Evolutionary conservation across 2,329 filamentous ascomycete genomes (phyloP).

Genomic region (Calycina marina): DNA sequence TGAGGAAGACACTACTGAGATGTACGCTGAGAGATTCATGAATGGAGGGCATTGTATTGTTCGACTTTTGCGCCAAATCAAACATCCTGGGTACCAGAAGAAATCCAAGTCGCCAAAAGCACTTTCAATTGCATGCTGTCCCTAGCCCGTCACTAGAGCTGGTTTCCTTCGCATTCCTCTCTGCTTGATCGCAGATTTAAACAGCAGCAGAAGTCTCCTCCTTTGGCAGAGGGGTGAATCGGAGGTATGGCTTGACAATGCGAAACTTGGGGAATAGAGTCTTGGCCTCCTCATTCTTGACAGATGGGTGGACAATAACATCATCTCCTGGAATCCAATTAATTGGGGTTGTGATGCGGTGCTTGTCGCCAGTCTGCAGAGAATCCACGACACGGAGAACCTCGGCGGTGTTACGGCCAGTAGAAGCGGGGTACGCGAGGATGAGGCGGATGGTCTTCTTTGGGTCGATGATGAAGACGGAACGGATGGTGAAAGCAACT

Average conservation of each 20-base stretch:
- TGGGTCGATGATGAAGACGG: slow-evolving; percentile 89
- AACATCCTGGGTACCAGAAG: too few species aligned
- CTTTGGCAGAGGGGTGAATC: slow-evolving; percentile 54
- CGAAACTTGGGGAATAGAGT: slow-evolving; percentile 70
- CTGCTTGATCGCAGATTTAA: slow-evolving; percentile 1
- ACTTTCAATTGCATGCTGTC: too few species aligned
- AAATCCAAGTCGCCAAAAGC: too few species aligned
- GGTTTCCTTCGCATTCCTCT: too few species aligned
- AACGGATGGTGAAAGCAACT: slow-evolving; percentile 86
- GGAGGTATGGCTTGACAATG: slow-evolving; percentile 57
- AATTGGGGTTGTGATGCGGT: slow-evolving; percentile 77
- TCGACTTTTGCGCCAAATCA: too few species aligned
- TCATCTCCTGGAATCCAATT: slow-evolving; percentile 84
- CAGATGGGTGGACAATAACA: slow-evolving; percentile 75
- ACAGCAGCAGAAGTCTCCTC: slow-evolving; percentile 25
- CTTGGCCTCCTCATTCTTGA: slow-evolving; percentile 75
- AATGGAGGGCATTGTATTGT: too few species aligned
- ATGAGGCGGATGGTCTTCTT: slow-evolving; percentile 87
- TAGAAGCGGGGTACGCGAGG: slow-evolving; percentile 83
- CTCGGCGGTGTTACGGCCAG: slow-evolving; percentile 70
- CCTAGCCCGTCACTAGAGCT: too few species aligned
- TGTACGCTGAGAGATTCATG: too few species aligned
- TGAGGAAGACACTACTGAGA: too few species aligned
- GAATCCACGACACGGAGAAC: slow-evolving; percentile 68
- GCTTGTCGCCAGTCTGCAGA: slow-evolving; percentile 72